Evolutionary conservation across 2,329 filamentous ascomycete species (phyloP), one percentile per base, ranked within the genome.

Genomic region (Botrytis hyacinthi): DNA sequence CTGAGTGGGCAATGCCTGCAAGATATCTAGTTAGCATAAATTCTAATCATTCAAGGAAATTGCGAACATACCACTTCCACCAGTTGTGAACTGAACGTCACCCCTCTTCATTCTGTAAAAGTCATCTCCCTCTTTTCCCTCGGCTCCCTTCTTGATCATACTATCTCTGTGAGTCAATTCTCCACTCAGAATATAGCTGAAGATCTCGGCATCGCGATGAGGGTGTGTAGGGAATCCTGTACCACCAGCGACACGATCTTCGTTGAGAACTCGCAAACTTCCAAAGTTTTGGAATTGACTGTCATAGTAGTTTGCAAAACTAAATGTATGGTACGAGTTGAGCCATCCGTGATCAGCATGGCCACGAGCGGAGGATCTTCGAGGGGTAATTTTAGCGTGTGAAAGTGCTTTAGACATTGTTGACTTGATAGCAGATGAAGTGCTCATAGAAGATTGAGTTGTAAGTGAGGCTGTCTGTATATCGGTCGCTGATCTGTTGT

Each of bases 41-140:
- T 40, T 61, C 26, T 20, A 32, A 60, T 65, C 20, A 48, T 14
- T 20, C 16, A 26, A 35, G 14, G 29, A 44, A 40, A n/a, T 20
- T 20, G 29, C 57, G 66, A 68, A 77, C 80, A 76, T 89, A 78
- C 90, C 90, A 8, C 89, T 94, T 72, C 94, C 94, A n/a, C 93
- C 94, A 22, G 91, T 94, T 16, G 94, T 97, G 82, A 97, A 97
- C 80, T 97, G 94, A 62, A 97, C 92, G 81, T 97, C 93, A 20
- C 93, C 93, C 54, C 93, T 86, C 79, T 88, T 88, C 85, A 97
- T 91, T 48, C 89, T 85, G 79, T 86, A 93, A 80, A 92, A 93
- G 77, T 89, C 85, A 80, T 92, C 89, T 26, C 81, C 85, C 29
- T 80, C 74, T 79, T 74, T 70, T 35, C 86, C 88, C 80, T 92